These are phyloP conservation scores for Pholiota molesta DNA, from an alignment of 768 basidiomycete genomes.

Conservation along the genomic window DNA sequence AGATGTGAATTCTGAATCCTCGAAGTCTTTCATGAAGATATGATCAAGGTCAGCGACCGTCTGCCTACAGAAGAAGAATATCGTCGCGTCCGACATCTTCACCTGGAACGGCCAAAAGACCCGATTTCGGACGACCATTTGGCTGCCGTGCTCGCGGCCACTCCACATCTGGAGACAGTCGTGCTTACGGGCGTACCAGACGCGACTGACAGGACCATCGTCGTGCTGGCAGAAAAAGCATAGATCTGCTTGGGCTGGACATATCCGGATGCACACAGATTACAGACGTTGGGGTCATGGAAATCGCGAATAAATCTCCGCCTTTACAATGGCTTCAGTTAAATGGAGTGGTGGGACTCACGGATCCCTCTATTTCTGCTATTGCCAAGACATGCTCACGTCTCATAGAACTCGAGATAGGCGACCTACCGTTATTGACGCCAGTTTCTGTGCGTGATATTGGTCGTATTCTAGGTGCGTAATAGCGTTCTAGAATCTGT, in stretches of 20 bases:
- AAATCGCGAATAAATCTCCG: constrained; percentile 68
- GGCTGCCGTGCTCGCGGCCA: constrained; percentile 53
- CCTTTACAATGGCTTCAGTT: constrained; percentile 77
- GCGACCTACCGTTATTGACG: constrained; percentile 68
- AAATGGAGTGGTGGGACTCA: constrained; percentile 67
- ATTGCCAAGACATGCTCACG: constrained; percentile 76
- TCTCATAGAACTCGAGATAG: constrained; percentile 83
- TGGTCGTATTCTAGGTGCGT: constrained; percentile 72
- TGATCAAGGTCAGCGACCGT: constrained; percentile 61
- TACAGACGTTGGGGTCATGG: constrained; percentile 77
- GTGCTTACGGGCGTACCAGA: constrained; percentile 70
- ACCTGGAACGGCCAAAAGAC: constrained; percentile 46
- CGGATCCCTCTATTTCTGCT: constrained; percentile 60
- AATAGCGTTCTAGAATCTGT: neutral
- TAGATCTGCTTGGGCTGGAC: constrained; percentile 74
- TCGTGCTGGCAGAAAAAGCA: constrained; percentile 64
- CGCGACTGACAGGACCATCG: constrained; percentile 70
- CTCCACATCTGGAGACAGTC: constrained; percentile 69
- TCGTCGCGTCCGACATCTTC: constrained; percentile 60
- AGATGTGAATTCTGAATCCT: constrained; percentile 31
- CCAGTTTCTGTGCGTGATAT: constrained; percentile 74
- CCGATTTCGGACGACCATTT: constrained; percentile 63
- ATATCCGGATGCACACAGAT: constrained; percentile 74
- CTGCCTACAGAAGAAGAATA: constrained; percentile 64
- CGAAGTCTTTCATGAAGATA: constrained; percentile 52